Conservation (phyloP, 805 yeast species). For the Ogataea salicorniae region DNA sequence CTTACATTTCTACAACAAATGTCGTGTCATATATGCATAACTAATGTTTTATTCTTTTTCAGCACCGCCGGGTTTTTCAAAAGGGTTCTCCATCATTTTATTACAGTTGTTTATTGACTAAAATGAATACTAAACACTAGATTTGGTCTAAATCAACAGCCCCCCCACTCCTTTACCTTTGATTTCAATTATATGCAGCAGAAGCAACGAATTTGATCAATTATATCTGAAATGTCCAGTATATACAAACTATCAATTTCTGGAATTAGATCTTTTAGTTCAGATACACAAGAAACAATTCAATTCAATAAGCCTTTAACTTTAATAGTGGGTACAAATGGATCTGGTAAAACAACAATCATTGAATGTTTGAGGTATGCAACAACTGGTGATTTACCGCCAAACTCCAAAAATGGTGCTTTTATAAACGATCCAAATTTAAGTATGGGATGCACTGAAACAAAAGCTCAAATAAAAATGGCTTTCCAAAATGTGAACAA, state of each 20-base stretch:
- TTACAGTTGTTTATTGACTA: too few relatives aligned
- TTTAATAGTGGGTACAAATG: slow-evolving; percentile 90
- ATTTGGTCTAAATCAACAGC: too few relatives aligned
- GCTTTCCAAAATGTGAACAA: slow-evolving; percentile 75
- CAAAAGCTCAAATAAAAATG: slow-evolving; percentile 84
- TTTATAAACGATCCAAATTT: slow-evolving; percentile 90
- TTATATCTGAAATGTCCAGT: slow-evolving; percentile 32
- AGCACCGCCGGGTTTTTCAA: too few relatives aligned
- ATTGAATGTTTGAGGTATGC: slow-evolving; percentile 92
- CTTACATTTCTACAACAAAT: too few relatives aligned
- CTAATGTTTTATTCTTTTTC: too few relatives aligned
- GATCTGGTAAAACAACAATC: slow-evolving; percentile 94
- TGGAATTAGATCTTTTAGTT: slow-evolving; percentile 89
- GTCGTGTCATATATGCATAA: too few relatives aligned
- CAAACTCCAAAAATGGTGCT: slow-evolving; percentile 93
- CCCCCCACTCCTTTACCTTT: too few relatives aligned
- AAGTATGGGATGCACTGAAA: slow-evolving; percentile 60
- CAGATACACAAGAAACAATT: slow-evolving; percentile 78
- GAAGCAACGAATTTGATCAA: too few relatives aligned
- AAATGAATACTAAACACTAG: too few relatives aligned
- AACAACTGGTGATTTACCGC: slow-evolving; percentile 94
- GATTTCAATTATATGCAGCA: too few relatives aligned
- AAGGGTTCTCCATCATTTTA: too few relatives aligned
- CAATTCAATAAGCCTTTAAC: slow-evolving; percentile 89
- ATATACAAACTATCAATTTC: slow-evolving; percentile 62